Evolutionary conservation across 345 rosid genomes (phyloP).

Genomic region (Eucalyptus paniculata): DNA sequence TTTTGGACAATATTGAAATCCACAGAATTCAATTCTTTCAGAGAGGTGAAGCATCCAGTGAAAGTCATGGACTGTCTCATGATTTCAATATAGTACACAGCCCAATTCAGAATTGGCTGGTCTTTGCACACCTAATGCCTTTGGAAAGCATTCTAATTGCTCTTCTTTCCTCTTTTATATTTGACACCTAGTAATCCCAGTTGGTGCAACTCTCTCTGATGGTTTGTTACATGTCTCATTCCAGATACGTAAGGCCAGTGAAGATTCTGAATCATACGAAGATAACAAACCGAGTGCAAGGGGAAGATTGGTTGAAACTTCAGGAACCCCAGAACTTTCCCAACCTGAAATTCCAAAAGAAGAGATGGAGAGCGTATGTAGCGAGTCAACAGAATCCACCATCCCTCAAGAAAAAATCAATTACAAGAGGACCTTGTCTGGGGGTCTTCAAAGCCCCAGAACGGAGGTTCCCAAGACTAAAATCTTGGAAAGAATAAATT

Average conservation of each 20-base stretch:
- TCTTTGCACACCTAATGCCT: background rate
- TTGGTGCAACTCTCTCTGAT: background rate
- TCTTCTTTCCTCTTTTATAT: background rate
- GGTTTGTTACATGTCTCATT: background rate
- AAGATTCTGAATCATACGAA: constrained; percentile 50
- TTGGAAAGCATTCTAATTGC: background rate
- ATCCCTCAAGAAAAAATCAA: constrained; percentile 3
- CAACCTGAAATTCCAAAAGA: constrained; percentile 6
- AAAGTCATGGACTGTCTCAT: background rate
- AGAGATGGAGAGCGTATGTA: background rate
- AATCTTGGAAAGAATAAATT: constrained; percentile 73
- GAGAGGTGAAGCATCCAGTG: background rate
- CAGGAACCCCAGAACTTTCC: background rate
- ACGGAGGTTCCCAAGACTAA: constrained; percentile 46
- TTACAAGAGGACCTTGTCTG: constrained; percentile 68
- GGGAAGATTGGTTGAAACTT: background rate
- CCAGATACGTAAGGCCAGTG: constrained; percentile 52
- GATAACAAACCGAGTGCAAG: constrained; percentile 4
- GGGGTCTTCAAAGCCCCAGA: constrained; percentile 66
- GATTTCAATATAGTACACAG: background rate
- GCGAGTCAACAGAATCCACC: constrained; percentile 7
- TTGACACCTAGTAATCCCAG: background rate
- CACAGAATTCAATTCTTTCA: background rate
- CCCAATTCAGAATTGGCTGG: background rate
- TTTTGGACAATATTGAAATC: background rate